Evolutionary conservation across 108 stramenopile genomes (phyloP).

Genomic region (Heterococcus sp.): DNA sequence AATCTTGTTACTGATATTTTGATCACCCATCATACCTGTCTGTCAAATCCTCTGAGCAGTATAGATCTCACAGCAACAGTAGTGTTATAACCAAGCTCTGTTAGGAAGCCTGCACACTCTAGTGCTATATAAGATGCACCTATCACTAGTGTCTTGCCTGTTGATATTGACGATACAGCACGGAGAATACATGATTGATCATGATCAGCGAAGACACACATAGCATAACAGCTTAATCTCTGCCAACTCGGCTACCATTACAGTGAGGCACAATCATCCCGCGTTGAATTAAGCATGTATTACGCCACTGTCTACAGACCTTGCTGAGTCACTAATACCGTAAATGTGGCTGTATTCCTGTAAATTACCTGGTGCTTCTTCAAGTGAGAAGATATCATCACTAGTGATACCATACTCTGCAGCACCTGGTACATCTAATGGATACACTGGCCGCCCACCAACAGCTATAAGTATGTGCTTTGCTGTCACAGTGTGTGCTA

Average conservation of each 20-base stretch:
- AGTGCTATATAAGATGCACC: constrained; percentile 95
- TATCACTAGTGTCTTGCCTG: constrained; percentile 80
- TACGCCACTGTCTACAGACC: too few relatives aligned
- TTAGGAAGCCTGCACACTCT: constrained; percentile 95
- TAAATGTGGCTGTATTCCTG: too few relatives aligned
- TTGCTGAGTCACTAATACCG: too few relatives aligned
- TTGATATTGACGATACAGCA: too few relatives aligned
- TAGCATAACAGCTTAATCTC: too few relatives aligned
- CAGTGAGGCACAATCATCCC: too few relatives aligned
- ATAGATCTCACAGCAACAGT: constrained; percentile 92
- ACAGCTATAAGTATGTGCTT: constrained; percentile 76
- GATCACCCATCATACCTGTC: constrained; percentile 84
- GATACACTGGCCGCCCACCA: constrained; percentile 81
- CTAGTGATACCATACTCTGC: constrained; percentile 82
- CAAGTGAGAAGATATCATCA: constrained; percentile 90
- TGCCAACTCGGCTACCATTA: too few relatives aligned
- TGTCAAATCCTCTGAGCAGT: constrained; percentile 91
- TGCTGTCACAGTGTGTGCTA: constrained; percentile 11
- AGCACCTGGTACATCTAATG: constrained; percentile 51
- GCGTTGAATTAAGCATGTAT: too few relatives aligned
- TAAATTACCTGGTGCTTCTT: constrained; percentile 71
- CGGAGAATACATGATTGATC: background rate
- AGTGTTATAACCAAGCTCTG: constrained; percentile 81
- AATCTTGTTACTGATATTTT: too few relatives aligned
- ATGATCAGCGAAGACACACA: background rate